Evolutionary conservation across 805 yeast species (phyloP).

Genomic region (Saccharomycopsis capsularis): DNA sequence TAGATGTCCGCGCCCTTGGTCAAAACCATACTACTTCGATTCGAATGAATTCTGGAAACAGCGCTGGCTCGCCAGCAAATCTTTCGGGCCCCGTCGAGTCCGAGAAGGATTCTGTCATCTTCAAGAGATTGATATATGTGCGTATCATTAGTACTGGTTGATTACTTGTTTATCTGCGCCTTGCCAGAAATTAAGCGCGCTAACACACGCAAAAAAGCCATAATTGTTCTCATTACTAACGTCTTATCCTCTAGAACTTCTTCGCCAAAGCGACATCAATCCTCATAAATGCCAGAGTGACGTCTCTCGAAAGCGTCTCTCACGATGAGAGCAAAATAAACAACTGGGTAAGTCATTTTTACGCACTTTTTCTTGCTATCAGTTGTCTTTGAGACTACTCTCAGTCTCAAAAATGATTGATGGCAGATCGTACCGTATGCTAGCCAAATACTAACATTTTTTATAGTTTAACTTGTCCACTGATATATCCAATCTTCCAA

Average conservation of each 20-base stretch:
- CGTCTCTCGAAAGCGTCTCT: conserved; percentile 8
- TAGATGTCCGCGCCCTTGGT: no score
- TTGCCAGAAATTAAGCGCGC: no score
- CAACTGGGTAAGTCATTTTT: conserved; percentile 51
- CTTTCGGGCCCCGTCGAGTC: no score
- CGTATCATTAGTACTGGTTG: no score
- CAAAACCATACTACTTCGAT: no score
- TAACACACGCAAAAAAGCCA: no score
- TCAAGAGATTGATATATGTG: background rate
- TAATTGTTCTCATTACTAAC: no score
- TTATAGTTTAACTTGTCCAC: conserved; percentile 9
- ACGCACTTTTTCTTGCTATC: background rate
- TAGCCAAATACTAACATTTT: background rate
- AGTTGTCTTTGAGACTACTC: background rate
- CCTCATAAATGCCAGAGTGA: background rate
- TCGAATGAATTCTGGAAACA: no score
- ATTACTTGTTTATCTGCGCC: no score
- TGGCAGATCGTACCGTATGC: no score
- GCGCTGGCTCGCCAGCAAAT: no score
- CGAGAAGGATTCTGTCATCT: background rate
- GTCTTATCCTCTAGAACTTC: conserved; percentile 3
- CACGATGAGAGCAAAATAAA: conserved; percentile 31
- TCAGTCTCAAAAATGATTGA: no score
- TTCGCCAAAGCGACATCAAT: conserved; percentile 10
- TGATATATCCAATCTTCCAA: conserved; percentile 34